Conservation (phyloP, 192 early-diverging fungal genomes). For the Backusella australiensis region DNA sequence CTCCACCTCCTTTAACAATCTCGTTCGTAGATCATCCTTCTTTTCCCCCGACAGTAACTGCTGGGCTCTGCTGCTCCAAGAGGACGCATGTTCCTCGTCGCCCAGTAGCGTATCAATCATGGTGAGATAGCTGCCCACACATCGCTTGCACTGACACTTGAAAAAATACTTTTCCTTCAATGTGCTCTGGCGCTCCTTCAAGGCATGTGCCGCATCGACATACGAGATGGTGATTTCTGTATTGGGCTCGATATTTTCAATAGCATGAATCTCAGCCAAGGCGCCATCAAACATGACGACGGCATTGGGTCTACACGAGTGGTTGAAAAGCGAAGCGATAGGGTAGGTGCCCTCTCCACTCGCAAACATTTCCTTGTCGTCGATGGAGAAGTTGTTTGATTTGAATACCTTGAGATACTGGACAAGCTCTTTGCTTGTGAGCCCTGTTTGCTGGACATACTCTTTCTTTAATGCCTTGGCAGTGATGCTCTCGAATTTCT, state of each 20-base stretch:
- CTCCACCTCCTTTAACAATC: conserved; percentile 10
- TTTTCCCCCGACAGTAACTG: background rate
- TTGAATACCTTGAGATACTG: conserved; percentile 54
- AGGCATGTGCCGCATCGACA: conserved; percentile 50
- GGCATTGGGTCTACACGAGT: conserved; percentile 69
- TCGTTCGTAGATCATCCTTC: background rate
- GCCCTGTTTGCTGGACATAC: conserved; percentile 8
- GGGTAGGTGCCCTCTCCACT: conserved; percentile 65
- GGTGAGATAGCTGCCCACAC: conserved; percentile 8
- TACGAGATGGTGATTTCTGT: conserved; percentile 63
- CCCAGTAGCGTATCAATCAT: conserved; percentile 26
- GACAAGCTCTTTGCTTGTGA: conserved; percentile 35
- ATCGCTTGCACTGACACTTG: conserved; percentile 27
- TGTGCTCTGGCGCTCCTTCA: conserved; percentile 16
- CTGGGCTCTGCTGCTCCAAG: conserved; percentile 19
- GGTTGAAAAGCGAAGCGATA: conserved; percentile 64
- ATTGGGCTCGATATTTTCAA: conserved; percentile 51
- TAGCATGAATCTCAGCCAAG: conserved; percentile 45
- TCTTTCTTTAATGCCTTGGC: conserved; percentile 31
- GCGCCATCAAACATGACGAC: conserved; percentile 56
- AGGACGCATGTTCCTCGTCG: conserved; percentile 7
- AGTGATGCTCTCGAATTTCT: conserved; percentile 33
- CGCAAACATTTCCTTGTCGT: conserved; percentile 59
- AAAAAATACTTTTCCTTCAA: conserved; percentile 33
- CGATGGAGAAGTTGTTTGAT: conserved; percentile 63